Base-by-base conservation (phyloP, 306 rosid genomes). In the Acacia crassicarpa region DNA sequence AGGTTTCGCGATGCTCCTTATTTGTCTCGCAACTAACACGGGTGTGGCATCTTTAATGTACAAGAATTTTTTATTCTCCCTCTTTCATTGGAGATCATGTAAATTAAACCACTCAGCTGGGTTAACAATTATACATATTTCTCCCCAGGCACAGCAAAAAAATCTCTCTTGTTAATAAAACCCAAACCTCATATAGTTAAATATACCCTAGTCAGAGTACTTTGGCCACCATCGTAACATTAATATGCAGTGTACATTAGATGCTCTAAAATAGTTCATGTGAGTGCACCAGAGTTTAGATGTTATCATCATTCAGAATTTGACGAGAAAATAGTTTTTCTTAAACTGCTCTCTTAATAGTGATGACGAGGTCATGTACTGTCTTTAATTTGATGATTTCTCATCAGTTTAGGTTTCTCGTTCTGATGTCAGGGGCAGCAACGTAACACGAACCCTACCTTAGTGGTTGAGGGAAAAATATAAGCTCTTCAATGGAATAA, bases 401-500 rank as follows among this genome's bases (percentile, higher is more conserved):
- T 71, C 19, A 69, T 69, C 53, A 43, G 49, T 67, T 67, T 43
- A 8, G 49, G 49, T 11, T 68, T 68, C 51, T 43, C 23, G 75
- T 11, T 43, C 19, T 44, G 35, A 43, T 44, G 75, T 71, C 15
- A 38, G 56, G 35, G 75, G 67, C 54, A 15, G 53, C 53, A 48
- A 14, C 53, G 5, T 5, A 48, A 48, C 53, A 53, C 17, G 77
- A 77, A 81, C 82, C 84, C 84, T 71, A 71, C 54, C 48, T 65
- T 54, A 43, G n/a, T 62, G 35, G 53, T 33, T 62, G 46, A 80
- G 40, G 58, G 74, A 53, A 80, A 53, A 76, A 59, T 25, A 54
- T 51, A 58, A 35, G 40, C 11, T 38, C 23, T 0, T 48, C 23
- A 1, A 40, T 17, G 3, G 20, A 16, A 5, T 20, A 22, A 19